Base-by-base conservation (phyloP, 768 basidiomycete genomes). In the Tylopilus rubrobrunneus region DNA sequence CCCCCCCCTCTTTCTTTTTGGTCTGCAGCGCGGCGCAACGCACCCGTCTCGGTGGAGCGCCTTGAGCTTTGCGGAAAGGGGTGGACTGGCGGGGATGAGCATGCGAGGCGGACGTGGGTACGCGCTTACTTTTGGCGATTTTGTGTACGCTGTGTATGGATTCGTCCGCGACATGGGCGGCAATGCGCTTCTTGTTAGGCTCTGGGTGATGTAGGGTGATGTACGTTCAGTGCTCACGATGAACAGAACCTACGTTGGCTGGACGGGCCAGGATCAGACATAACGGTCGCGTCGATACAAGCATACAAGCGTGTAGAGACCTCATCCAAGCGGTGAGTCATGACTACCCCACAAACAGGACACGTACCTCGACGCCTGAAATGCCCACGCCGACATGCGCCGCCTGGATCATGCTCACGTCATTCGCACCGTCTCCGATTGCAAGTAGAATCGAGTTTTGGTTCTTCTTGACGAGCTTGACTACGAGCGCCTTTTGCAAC, bases 361-460 rank as follows among this genome's bases (percentile, higher is more conserved):
- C 36, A 63, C 76, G 14, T 60, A 91, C 92, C 80, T 99, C 96
- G 23, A 98, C 90, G 49, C 96, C 96, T 43, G 95, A 98, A 45
- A 98, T 98, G 62, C 96, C 96, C 51, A 98, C 87, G 29, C 96
- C 96, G 44, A 98, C 91, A 66, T 98, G 96, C 0, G 96, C 96
- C 36, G 96, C 96, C 67, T 98, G 96, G 55, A 98, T 98, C 96
- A 98, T 98, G 67, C 92, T 92, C 61, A 98, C 96, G 69, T 98
- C 96, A 69, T 98, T 98, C 2, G 96, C 96, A 47, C 96, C 96
- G 59, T 98, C 96, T 19, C 96, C 96, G 48, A 98, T 98, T 4
- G 96, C 96, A 8, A 98, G 81, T n/a, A 97, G 76, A 50, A 97
- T 92, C 7, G 93, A 80, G 53, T 92, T 92, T 62, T 87, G 85